Evolutionary conservation across 306 rosid species (phyloP), one percentile per base, ranked within the genome.

Genomic region (Chamaecrista fasciculata): DNA sequence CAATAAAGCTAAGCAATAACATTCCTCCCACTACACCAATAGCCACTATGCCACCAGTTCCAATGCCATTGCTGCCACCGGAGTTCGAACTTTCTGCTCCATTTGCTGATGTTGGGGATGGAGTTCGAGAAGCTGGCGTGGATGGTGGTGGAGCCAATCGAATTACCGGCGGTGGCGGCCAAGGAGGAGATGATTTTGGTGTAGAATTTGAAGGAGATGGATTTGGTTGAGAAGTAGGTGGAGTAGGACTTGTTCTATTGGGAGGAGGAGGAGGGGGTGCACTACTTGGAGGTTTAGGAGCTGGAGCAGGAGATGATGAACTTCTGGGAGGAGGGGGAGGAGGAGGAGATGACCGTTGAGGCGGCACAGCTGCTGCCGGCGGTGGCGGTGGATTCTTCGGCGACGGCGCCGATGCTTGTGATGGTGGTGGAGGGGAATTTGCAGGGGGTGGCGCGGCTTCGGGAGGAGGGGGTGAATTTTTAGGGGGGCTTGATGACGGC

Each of bases 191-290:
- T 52, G 78, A 37, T 34, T 51, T 67, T 23, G 82, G 81, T 20
- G 92, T 76, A 14, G 87, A 77, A 76, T 72, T 86, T 62, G 75
- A 42, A 63, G 84, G 76, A 8, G 62, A 8, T 24, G 87, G 76
- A 29, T 31, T 50, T n/a, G 81, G 84, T 37, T 72, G 69, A 50
- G 86, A 49, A 67, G 36, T 57, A 15, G 96, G 79, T 16, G 84
- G 42, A 42, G 69, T 10, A 49, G 83, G 80, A 61, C 66, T 50
- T 46, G 4, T 49, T 44, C 67, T 63, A 31, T 78, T 59, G 61
- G 87, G 84, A 31, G 86, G 86, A 31, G 80, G 62, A 57, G 87
- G 84, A 31, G 86, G 86, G n/a, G 79, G 81, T n/a, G 82, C 55
- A 58, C 36, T 70, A 6, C 52, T 71, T 34, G 74, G 69, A 52